Evolutionary conservation across 306 rosid genomes (phyloP).

Genomic region (Malus sieversii): DNA sequence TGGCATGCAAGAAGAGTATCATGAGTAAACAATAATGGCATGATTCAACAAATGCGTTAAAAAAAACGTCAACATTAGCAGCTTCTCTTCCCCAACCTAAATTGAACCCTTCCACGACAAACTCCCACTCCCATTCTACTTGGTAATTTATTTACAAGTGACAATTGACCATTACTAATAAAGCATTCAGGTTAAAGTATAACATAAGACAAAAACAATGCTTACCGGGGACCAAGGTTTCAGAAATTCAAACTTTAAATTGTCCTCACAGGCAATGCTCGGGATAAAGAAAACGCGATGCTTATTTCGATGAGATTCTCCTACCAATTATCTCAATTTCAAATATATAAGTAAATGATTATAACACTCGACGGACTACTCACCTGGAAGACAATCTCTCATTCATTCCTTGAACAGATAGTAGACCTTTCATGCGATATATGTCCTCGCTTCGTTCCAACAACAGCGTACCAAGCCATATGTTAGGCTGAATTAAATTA

Average conservation of each 20-base stretch:
- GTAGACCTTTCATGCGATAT: slow-evolving; percentile 94
- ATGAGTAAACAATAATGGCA: not conserved
- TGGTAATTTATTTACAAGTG: no score
- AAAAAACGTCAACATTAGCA: not conserved
- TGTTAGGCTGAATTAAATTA: slow-evolving; percentile 59
- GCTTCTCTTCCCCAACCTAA: not conserved
- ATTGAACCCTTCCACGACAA: no score
- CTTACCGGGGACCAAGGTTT: not conserved
- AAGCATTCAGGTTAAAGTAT: not conserved
- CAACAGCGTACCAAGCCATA: slow-evolving; percentile 84
- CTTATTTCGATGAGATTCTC: not conserved
- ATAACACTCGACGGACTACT: not conserved
- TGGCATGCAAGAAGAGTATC: not conserved
- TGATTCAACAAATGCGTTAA: not conserved
- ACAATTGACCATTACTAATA: no score
- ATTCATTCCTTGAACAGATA: slow-evolving; percentile 82
- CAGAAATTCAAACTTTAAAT: not conserved
- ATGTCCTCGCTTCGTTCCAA: slow-evolving; percentile 86
- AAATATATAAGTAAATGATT: not conserved
- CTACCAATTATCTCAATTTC: not conserved
- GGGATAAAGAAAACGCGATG: not conserved
- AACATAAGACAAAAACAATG: not conserved
- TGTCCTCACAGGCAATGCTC: not conserved
- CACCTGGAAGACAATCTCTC: slow-evolving; percentile 98
- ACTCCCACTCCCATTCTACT: no score